Evolutionary conservation across 225 moss, liverwort and hornwort species (phyloP), one percentile per base, ranked within the genome.

Genomic region (Thuidium tamariscinum): DNA sequence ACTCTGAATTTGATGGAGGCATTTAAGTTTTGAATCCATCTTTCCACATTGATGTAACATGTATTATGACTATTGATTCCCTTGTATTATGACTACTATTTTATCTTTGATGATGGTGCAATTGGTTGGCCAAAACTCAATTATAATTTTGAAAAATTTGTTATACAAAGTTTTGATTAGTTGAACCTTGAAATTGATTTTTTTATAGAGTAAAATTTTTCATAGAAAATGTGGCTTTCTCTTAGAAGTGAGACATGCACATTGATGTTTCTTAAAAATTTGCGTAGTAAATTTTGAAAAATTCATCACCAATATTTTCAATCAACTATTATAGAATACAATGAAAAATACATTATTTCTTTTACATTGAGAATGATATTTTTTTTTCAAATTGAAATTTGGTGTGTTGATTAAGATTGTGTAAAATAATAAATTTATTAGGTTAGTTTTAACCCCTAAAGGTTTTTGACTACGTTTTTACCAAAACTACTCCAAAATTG

Each of bases 31-130:
- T 16, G 16, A 16, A 44, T 27, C 42, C 5, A 10, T 44, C 16
- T 44, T 44, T 44, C 16, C 6, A 46, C 2, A 30, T 46, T 30
- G 30, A 29, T 71, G 46, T 17, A 29, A 29, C 17, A 46, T 44
- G 20, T 11, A 21, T 5, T 12, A 12, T 12, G 10, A 37, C 12
- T 21, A 22, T n/a, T n/a, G n/a, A n/a, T n/a, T 44, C 44, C 10
- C 21, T 22, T 67, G 20, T 11, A 21, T 5, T 12, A 12, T 12
- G 10, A 37, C 12, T 21, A 22, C 6, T 37, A 36, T 16, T 7
- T 0, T 13, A 7, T 0, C 2, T 39, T 25, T 14, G 4, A 41
- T 25, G 4, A 41, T 25, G 4, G 8, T 23, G 14, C 8, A 14
- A 39, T 68, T 39, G 11, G 1, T 14, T 39, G 39, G 7, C 14